Percentiles rank a stretch among this genome's conserved stretches.
phyloP scores from a whole-genome alignment of 495 filamentous ascomycete genomes.

The Neurospora sp. region DNA sequence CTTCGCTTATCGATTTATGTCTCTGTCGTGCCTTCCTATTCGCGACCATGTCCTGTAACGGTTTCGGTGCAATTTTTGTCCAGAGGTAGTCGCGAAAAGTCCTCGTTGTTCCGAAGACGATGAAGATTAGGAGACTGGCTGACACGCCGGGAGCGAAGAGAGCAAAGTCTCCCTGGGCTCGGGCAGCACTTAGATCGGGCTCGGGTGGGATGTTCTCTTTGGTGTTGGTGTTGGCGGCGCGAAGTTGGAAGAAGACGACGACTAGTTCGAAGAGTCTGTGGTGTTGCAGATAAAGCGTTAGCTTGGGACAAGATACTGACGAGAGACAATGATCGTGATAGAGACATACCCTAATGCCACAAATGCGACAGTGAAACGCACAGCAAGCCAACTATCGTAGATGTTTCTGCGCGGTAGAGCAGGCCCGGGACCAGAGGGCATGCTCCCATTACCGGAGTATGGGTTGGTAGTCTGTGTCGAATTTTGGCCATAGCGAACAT shows the following conservation, averaged over 20 bases:
- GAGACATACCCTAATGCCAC: constrained; percentile 26
- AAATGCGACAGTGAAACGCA: constrained; percentile 38
- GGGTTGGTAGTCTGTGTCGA: constrained; percentile 8
- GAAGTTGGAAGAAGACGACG: constrained; percentile 31
- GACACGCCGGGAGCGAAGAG: constrained; percentile 35
- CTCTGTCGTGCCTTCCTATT: background rate
- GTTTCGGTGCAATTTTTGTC: constrained; percentile 5
- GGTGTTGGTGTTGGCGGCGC: constrained; percentile 26
- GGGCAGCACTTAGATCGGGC: constrained; percentile 25
- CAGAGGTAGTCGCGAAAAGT: constrained; percentile 23
- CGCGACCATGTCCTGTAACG: constrained; percentile 1
- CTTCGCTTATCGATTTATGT: background rate
- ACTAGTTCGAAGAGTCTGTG: constrained; percentile 30
- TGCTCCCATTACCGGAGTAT: background rate
- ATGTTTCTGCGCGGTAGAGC: constrained; percentile 14
- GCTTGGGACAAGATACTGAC: background rate
- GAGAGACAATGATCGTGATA: background rate
- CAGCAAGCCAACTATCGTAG: constrained; percentile 38
- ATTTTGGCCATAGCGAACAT: constrained; percentile 22
- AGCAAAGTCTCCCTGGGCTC: constrained; percentile 29
- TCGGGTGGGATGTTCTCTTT: constrained; percentile 20
- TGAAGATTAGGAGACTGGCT: constrained; percentile 26
- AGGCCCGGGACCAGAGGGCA: constrained; percentile 3
- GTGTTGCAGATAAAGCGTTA: background rate
- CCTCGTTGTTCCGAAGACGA: constrained; percentile 35